These are phyloP conservation scores for Syzygium aqueum DNA, from an alignment of 345 rosid genomes.

Conservation along the genomic window DNA sequence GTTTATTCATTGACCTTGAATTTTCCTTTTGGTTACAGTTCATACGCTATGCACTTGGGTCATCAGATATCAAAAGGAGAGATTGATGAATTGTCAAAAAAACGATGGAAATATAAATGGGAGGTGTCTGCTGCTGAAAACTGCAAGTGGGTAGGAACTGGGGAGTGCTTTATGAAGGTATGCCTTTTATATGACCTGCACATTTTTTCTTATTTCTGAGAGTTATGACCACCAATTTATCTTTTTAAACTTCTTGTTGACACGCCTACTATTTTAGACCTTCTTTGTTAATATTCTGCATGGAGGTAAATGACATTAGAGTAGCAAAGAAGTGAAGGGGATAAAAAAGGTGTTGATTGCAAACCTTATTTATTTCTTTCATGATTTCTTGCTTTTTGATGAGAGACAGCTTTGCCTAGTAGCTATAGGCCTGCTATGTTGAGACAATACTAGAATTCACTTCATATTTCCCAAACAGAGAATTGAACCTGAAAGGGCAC, in stretches of 20 bases:
- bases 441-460: background rate
- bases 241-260: background rate
- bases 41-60: conserved; percentile 53
- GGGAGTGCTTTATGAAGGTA: conserved; percentile 56
- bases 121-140: conserved; percentile 56
- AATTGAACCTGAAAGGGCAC: background rate
- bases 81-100: conserved; percentile 33
- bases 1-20: background rate
- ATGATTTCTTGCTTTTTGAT: background rate
- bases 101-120: conserved; percentile 67
- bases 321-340: background rate
- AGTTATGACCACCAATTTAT: background rate
- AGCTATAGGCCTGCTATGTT: background rate
- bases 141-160: conserved; percentile 74
- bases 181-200: background rate
- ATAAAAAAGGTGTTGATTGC: background rate
- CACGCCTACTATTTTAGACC: background rate
- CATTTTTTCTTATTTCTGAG: background rate
- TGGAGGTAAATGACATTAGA: background rate
- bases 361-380: background rate
- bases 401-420: background rate
- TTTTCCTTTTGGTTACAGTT: conserved; percentile 27
- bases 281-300: background rate
- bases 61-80: conserved; percentile 51
- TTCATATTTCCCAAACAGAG: background rate